Percentiles rank a stretch among this genome's conserved stretches.
Conservation (phyloP, 257 asterid genomes). For the Solanum habrochaites region DNA sequence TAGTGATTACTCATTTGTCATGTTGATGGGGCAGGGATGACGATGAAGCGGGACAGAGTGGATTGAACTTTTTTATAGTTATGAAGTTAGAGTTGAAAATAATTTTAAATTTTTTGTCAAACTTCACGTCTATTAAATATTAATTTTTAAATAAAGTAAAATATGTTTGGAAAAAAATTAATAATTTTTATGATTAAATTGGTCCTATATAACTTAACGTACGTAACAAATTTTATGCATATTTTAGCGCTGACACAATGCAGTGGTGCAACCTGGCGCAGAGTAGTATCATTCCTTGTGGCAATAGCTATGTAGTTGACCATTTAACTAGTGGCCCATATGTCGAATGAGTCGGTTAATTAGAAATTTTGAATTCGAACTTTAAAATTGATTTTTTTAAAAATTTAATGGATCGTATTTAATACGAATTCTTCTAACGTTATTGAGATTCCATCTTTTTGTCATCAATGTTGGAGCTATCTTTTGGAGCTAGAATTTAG, state of each 20-base stretch:
- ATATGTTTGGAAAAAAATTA: rapidly evolving
- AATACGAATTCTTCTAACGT: not conserved
- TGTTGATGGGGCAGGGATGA: not conserved
- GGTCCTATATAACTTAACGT: not conserved
- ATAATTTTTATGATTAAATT: not conserved
- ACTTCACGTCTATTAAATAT: too few relatives aligned
- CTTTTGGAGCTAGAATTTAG: not conserved
- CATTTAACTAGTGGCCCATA: not conserved
- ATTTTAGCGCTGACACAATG: not conserved
- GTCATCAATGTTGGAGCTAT: not conserved
- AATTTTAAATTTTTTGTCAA: too few relatives aligned
- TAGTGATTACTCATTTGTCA: not conserved
- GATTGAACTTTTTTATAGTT: too few relatives aligned
- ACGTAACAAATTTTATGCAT: not conserved
- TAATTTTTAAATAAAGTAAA: too few relatives aligned
- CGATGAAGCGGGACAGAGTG: too few relatives aligned
- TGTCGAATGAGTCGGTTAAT: not conserved
- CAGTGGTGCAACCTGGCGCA: not conserved
- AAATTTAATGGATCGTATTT: not conserved
- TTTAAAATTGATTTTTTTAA: rapidly evolving
- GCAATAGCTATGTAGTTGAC: not conserved
- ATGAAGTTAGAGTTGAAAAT: too few relatives aligned
- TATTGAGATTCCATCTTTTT: not conserved
- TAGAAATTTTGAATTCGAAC: rapidly evolving
- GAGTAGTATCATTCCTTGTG: not conserved